Base-by-base conservation (phyloP, 495 filamentous ascomycete species). In the Hypoxylon intermedium region DNA sequence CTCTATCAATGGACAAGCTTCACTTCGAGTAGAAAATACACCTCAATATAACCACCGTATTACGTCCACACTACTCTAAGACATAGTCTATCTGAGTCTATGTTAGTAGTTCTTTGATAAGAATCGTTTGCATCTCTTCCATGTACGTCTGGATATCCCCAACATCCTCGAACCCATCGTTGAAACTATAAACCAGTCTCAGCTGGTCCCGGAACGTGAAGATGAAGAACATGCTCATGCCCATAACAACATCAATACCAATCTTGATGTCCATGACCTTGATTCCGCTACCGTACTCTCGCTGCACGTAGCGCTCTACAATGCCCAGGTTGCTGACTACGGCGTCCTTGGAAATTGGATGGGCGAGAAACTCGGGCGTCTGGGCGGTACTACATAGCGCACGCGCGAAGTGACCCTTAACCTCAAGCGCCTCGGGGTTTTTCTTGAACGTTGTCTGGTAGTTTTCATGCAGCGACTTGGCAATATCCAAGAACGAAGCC, bases 201-300 rank as follows among this genome's bases (percentile, higher is more conserved):
- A 64, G 21, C 30, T 38, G 53, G 43, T 58, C 60, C 1, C 26
- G 47, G 48, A 58, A 64, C 13, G 53, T 64, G 49, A 54, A 64
- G 9, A 50, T 31, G 15, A 64, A 58, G 34, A 58, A 54, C 53
- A 64, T 58, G 43, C 60, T 58, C 53, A 64, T 58, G 26, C 60
- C 60, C 54, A 64, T 42, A 0, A 64, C 54, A 12, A 64, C 54
- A 33, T 64, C 60, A 6, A 64, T 43, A 21, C 60, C 54, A 2
- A 64, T 46, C 26, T 48, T 43, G 19, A 64, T 9, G 30, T 64
- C 60, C 34, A 30, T 37, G 24, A 64, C 60, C 43, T 64, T 54
- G 36, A 64, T 46, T 28, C 53, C 60, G 36, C 36, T 58, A 7
- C 60, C 60, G 37, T 64, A 64, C 23, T 64, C 60, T 3, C 49